phyloP scores from a whole-genome alignment of 495 filamentous ascomycete species.

The Podospora pseudoanserina region DNA sequence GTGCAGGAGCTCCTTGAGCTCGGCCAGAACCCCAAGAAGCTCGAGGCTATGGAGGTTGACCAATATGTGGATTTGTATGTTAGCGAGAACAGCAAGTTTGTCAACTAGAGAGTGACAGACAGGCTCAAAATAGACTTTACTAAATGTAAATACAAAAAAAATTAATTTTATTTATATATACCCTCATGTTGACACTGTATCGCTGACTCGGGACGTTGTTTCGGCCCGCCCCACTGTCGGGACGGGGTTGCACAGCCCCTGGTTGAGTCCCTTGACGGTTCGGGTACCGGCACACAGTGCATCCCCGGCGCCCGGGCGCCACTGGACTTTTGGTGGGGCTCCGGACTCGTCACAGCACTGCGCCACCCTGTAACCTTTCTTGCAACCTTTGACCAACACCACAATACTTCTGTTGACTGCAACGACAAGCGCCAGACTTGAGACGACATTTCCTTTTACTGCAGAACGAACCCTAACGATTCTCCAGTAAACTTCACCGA shows the following conservation, averaged over 20 bases:
- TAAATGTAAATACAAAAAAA: background rate
- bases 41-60: slow-evolving; percentile 81
- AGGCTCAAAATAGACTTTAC: background rate
- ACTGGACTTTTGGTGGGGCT: background rate
- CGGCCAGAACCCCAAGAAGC: slow-evolving; percentile 63
- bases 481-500: background rate
- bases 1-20: slow-evolving; percentile 76
- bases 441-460: background rate
- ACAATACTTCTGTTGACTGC: background rate
- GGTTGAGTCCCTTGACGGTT: background rate
- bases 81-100: slow-evolving; percentile 53
- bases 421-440: background rate
- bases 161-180: background rate
- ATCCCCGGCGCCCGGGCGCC: background rate
- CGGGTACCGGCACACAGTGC: background rate
- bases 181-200: background rate
- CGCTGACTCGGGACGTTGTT: background rate
- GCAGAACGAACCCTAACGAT: background rate
- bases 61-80: slow-evolving; percentile 93
- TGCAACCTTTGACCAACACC: background rate
- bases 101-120: slow-evolving; percentile 25
- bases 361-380: background rate
- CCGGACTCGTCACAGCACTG: background rate
- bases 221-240: background rate
- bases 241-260: background rate